These are phyloP conservation scores for Backusella australiensis DNA, from an alignment of 192 early-diverging fungal genomes.

Conservation along the genomic window DNA sequence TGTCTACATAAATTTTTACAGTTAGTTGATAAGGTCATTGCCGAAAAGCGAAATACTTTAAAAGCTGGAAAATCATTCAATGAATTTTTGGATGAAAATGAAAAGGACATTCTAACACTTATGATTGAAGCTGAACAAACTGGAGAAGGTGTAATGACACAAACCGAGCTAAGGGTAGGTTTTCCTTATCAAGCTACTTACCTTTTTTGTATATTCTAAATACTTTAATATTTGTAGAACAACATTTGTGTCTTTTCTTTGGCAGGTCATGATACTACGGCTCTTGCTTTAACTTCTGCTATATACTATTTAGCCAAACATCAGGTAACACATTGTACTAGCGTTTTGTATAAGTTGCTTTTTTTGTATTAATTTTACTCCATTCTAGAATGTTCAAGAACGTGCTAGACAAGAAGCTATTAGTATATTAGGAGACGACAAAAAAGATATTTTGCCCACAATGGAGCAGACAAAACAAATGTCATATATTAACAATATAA, in stretches of 20 bases:
- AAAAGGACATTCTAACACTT: constrained; percentile 31
- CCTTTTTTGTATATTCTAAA: not conserved
- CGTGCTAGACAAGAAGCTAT: constrained; percentile 53
- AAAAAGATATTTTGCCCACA: constrained; percentile 47
- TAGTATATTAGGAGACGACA: constrained; percentile 48
- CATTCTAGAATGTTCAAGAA: constrained; percentile 40
- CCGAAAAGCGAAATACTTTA: not conserved
- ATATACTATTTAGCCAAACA: constrained; percentile 52
- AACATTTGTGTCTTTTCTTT: constrained; percentile 48
- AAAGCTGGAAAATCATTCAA: not conserved
- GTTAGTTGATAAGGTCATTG: constrained; percentile 5
- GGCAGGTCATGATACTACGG: constrained; percentile 59
- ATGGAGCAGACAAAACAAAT: constrained; percentile 51
- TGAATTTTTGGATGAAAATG: constrained; percentile 12
- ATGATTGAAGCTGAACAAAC: constrained; percentile 25
- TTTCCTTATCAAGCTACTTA: not conserved
- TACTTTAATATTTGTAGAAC: not conserved
- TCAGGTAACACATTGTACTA: not conserved
- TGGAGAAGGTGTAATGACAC: not conserved
- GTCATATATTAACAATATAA: constrained; percentile 47
- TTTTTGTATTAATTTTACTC: not conserved
- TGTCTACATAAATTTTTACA: not conserved
- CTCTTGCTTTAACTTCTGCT: constrained; percentile 47
- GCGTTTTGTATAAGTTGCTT: too few species aligned
- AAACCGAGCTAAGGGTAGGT: not conserved